Conservation (phyloP, 2,329 filamentous ascomycete genomes). For the Sclerotinia subarctica region DNA sequence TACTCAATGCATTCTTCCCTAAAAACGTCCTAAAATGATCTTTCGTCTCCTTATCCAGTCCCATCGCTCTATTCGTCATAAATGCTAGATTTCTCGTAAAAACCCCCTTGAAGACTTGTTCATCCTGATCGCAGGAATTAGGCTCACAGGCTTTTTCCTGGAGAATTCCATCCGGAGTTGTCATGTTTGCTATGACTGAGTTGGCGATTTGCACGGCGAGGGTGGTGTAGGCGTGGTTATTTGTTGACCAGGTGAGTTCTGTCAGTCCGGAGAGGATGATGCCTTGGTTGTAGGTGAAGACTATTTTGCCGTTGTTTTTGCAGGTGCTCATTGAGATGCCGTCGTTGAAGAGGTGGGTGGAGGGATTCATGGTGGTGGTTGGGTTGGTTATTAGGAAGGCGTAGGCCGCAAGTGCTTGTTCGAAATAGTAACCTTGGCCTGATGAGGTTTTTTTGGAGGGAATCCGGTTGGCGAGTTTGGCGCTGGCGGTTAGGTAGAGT, state of each 20-base stretch:
- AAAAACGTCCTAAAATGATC: constrained; percentile 7
- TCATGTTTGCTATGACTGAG: constrained; percentile 48
- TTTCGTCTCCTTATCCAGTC: neutral
- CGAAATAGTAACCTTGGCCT: constrained; percentile 51
- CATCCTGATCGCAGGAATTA: constrained; percentile 44
- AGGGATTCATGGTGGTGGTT: constrained; percentile 48
- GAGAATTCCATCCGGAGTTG: constrained; percentile 48
- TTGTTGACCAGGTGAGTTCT: constrained; percentile 55
- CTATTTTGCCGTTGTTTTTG: constrained; percentile 44
- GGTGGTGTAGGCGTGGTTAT: constrained; percentile 40
- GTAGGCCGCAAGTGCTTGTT: constrained; percentile 50
- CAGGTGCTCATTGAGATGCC: constrained; percentile 49
- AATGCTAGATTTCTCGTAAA: constrained; percentile 63
- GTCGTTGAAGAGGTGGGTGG: constrained; percentile 51
- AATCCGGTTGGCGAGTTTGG: constrained; percentile 54
- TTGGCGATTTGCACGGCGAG: constrained; percentile 53
- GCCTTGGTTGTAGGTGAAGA: constrained; percentile 59
- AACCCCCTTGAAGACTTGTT: constrained; percentile 69
- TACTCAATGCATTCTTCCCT: constrained; percentile 10
- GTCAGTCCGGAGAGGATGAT: constrained; percentile 57
- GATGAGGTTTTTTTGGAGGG: constrained; percentile 45
- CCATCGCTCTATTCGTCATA: constrained; percentile 44
- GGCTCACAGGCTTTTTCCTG: constrained; percentile 52
- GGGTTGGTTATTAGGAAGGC: constrained; percentile 47
- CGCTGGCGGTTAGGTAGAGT: constrained; percentile 53